phyloP scores from a whole-genome alignment of 352 stramenopile species.

The Pythium aphanidermatum region DNA sequence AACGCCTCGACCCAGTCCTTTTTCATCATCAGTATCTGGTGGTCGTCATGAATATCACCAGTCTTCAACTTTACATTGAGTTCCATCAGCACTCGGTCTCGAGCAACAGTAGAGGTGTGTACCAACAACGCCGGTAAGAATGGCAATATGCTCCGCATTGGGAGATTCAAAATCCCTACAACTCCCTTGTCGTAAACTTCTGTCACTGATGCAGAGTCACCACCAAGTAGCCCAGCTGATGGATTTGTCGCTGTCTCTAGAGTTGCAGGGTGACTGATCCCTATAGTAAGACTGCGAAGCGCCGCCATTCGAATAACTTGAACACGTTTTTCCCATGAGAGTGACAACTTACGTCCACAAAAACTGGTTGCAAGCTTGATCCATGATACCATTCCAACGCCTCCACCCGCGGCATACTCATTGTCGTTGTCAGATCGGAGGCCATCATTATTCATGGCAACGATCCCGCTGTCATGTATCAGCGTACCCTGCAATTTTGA shows the following conservation, averaged over 20 bases:
- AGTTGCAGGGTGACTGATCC: too few species aligned
- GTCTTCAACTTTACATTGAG: constrained; percentile 85
- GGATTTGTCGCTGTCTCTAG: too few species aligned
- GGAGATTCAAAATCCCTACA: constrained; percentile 44
- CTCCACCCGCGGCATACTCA: constrained; percentile 13
- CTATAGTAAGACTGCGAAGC: constrained; percentile 43
- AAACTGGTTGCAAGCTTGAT: constrained; percentile 64
- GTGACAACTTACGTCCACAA: constrained; percentile 50
- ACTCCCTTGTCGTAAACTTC: constrained; percentile 19
- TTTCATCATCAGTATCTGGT: constrained; percentile 71
- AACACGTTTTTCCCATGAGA: constrained; percentile 74
- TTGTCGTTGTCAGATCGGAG: constrained; percentile 21
- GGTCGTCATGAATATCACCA: constrained; percentile 55
- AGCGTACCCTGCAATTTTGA: constrained; percentile 19
- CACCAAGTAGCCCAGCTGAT: too few species aligned
- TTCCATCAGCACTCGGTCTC: constrained; percentile 84
- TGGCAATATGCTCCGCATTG: constrained; percentile 57
- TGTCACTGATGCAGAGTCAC: too few species aligned
- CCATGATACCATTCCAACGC: constrained; percentile 48
- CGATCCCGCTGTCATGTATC: constrained; percentile 41
- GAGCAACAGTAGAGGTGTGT: constrained; percentile 39
- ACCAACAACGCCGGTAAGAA: constrained; percentile 65
- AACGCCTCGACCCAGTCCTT: constrained; percentile 69
- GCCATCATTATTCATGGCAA: constrained; percentile 34
- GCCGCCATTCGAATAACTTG: constrained; percentile 56